phyloP scores from a whole-genome alignment of 2,329 filamentous ascomycete genomes.

The Calonectria leucothoes region DNA sequence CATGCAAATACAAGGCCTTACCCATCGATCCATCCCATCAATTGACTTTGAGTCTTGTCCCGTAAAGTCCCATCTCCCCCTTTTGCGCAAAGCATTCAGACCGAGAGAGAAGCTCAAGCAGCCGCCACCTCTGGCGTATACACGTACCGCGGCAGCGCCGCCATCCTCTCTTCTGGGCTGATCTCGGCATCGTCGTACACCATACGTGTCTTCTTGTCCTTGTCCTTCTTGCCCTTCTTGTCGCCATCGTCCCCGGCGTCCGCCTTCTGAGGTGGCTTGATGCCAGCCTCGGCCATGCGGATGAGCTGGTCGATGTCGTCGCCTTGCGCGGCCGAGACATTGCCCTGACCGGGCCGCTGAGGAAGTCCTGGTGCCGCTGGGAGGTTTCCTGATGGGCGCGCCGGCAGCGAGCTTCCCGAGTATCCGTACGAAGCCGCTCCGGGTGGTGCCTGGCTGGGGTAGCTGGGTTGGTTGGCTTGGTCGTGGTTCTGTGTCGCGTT shows the following conservation, averaged over 20 bases:
- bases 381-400: slow-evolving; percentile 55
- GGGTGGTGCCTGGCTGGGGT: slow-evolving; percentile 35
- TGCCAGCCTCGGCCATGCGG: slow-evolving; percentile 72
- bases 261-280: slow-evolving; percentile 57
- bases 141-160: slow-evolving; percentile 79
- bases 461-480: slow-evolving; percentile 32
- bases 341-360: slow-evolving; percentile 54
- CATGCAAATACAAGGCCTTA: slow-evolving; percentile 36
- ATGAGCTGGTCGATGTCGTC: slow-evolving; percentile 76
- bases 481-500: slow-evolving; percentile 47
- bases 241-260: slow-evolving; percentile 62
- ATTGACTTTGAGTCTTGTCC: not conserved
- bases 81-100: not conserved
- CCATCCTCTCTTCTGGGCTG: slow-evolving; percentile 93
- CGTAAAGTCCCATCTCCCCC: not conserved
- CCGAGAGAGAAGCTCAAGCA: not conserved
- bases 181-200: slow-evolving; percentile 84
- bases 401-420: slow-evolving; percentile 57
- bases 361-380: slow-evolving; percentile 56
- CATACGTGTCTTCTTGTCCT: slow-evolving; percentile 76
- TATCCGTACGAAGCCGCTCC: slow-evolving; percentile 45
- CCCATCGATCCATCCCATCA: slow-evolving; percentile 12
- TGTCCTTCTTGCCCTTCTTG: slow-evolving; percentile 75
- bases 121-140: slow-evolving; percentile 52
- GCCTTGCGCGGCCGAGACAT: slow-evolving; percentile 47